Evolutionary conservation across 2,329 filamentous ascomycete genomes (phyloP), one percentile per base, ranked within the genome.

Genomic region (Raffaelea deltoideospora): DNA sequence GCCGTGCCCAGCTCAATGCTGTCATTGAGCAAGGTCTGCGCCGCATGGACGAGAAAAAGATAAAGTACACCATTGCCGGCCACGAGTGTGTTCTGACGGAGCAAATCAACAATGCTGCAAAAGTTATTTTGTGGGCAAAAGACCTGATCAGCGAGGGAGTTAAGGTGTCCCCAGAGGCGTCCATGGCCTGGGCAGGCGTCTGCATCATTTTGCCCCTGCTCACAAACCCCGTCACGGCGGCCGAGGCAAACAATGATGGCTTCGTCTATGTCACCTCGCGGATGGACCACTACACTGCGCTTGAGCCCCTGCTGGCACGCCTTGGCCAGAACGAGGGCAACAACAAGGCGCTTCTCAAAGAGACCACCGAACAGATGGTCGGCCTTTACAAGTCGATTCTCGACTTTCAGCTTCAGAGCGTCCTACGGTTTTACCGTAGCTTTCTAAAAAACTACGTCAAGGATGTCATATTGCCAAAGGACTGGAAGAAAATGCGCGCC

Each of bases 161-260:
- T 32, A 50, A 50, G 36, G 48, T 32, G 10, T 51, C 49, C 2
- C 52, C 53, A 2, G 44, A 52, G 33, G 55, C 51, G 15, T 54
- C 53, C 6, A 35, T 55, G 8, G 49, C 40, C 3, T 53, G 50
- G 52, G 50, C 49, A 4, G 60, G 58, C 44, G 52, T 60, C 42
- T 55, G 48, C 42, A 34, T 58, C 15, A 32, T 58, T 30, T 48
- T 60, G 2, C 55, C 56, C 0, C 45, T 59, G 4, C 47, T 60
- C 29, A 54, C 46, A 8, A 55, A 53, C 31, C 51, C 50, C 5
- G 38, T 15, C 8, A 42, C 43, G 1, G 53, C 47, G 10, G 43
- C 51, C 0, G 47, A 48, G 30, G 55, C 51, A 10, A 56, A 55
- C 34, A 23, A 28, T 3, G 41, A 52, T 10, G 56, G 57, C 0